Evolutionary conservation across 768 basidiomycete species (phyloP).

Genomic region (Lyophyllum atratum): DNA sequence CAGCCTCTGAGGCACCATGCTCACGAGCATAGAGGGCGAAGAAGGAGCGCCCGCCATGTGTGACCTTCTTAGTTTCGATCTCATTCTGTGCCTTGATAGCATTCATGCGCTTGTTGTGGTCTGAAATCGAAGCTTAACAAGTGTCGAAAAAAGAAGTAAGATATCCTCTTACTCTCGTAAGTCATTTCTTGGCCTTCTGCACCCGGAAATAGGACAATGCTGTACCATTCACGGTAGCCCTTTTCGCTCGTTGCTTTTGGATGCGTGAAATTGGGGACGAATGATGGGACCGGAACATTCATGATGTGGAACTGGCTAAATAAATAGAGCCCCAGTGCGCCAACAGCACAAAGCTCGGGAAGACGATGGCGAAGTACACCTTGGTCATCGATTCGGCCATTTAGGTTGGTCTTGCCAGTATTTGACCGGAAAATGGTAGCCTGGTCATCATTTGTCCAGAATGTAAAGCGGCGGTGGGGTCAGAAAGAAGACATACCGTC

Average conservation of each 20-base stretch:
- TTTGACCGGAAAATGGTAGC: no score
- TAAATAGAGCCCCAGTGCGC: background rate
- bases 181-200: background rate
- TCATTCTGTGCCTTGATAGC: no score
- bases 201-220: background rate
- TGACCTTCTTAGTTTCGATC: no score
- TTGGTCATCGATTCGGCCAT: background rate
- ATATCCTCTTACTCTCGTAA: background rate
- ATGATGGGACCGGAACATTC: background rate
- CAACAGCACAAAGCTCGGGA: no score
- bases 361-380: background rate
- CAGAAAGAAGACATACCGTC: no score
- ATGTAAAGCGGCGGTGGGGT: no score
- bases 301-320: background rate
- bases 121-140: no score
- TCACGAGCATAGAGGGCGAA: no score
- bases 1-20: no score
- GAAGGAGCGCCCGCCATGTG: no score
- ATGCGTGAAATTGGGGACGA: background rate
- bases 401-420: no score
- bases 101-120: slow-evolving; percentile 5
- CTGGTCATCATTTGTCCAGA: no score
- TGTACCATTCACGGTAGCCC: background rate
- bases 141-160: background rate
- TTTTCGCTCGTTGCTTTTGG: background rate